Conservation (phyloP, 1,139 yeast genomes). For the Kluyveromyces sp. region DNA sequence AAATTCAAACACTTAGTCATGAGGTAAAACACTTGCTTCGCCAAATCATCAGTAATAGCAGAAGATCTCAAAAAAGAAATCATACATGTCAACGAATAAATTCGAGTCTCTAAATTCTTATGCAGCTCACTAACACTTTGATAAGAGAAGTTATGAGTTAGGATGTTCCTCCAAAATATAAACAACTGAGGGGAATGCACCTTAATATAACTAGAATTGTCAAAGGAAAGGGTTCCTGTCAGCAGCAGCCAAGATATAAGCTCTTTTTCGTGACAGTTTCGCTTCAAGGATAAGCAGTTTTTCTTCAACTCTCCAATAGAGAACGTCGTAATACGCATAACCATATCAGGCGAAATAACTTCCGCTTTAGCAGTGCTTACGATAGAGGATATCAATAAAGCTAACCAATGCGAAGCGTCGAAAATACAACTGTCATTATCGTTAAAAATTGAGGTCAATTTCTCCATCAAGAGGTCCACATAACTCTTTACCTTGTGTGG, state of each 20-base stretch:
- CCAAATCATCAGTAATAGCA: slow-evolving; percentile 34
- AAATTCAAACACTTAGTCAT: slow-evolving; percentile 36
- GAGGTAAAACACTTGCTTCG: slow-evolving; percentile 40
- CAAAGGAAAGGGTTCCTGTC: slow-evolving; percentile 66
- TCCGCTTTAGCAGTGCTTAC: slow-evolving; percentile 32
- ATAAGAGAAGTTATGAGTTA: slow-evolving; percentile 41
- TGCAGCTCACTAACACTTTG: slow-evolving; percentile 36
- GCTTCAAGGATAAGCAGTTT: slow-evolving; percentile 28
- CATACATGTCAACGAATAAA: slow-evolving; percentile 42
- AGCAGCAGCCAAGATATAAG: slow-evolving; percentile 66
- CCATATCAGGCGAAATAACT: slow-evolving; percentile 33
- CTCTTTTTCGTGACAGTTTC: slow-evolving; percentile 37
- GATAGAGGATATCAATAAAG: slow-evolving; percentile 36
- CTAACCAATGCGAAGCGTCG: slow-evolving; percentile 38
- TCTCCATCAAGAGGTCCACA: slow-evolving; percentile 27
- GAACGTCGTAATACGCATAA: slow-evolving; percentile 33
- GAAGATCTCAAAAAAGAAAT: slow-evolving; percentile 37
- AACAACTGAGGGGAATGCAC: slow-evolving; percentile 71
- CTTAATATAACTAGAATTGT: slow-evolving; percentile 53
- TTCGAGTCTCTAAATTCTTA: slow-evolving; percentile 41
- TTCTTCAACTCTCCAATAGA: slow-evolving; percentile 33
- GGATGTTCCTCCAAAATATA: slow-evolving; percentile 73
- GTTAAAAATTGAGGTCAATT: slow-evolving; percentile 33
- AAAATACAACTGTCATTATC: slow-evolving; percentile 32
- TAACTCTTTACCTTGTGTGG: slow-evolving; percentile 30